Percentiles rank a stretch among this genome's conserved stretches.
These are phyloP conservation scores for Penicillium simplicissimum DNA, from an alignment of 495 filamentous ascomycete genomes.

Conservation along the genomic window DNA sequence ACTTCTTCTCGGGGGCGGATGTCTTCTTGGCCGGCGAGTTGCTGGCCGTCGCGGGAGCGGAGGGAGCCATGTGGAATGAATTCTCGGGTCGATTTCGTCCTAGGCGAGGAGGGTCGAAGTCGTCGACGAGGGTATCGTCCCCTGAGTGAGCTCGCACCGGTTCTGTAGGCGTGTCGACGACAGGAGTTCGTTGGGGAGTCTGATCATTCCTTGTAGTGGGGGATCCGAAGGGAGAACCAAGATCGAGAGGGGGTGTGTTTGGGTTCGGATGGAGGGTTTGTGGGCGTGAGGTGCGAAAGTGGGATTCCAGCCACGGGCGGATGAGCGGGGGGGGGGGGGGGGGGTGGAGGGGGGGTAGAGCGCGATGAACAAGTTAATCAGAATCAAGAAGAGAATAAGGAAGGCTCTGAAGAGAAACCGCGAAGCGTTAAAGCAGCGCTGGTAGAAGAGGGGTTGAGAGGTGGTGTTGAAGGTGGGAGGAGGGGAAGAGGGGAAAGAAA, in stretches of 20 bases:
- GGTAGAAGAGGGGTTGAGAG: constrained; percentile 19
- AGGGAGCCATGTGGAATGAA: constrained; percentile 48
- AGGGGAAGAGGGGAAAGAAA: constrained; percentile 38
- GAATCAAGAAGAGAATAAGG: constrained; percentile 29
- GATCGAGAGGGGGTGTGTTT: constrained; percentile 9
- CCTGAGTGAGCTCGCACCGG: constrained; percentile 54
- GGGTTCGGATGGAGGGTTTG: not conserved
- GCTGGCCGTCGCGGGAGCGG: constrained; percentile 67
- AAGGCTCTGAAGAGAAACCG: constrained; percentile 40
- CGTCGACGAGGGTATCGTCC: constrained; percentile 51
- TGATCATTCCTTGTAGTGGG: constrained; percentile 52
- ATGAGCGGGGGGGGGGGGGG: constrained; percentile 13
- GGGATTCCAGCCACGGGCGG: constrained; percentile 55
- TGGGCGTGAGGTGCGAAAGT: constrained; percentile 30
- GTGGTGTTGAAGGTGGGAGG: constrained; percentile 38
- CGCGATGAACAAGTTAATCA: not conserved
- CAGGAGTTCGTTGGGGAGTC: constrained; percentile 47
- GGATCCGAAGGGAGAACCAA: constrained; percentile 34
- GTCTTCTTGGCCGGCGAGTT: constrained; percentile 59
- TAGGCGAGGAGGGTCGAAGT: constrained; percentile 39
- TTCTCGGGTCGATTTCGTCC: constrained; percentile 33
- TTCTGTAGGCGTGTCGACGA: constrained; percentile 52
- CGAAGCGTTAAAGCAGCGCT: constrained; percentile 33
- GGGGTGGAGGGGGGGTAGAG: too few species aligned
- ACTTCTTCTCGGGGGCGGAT: constrained; percentile 86